phyloP scores from a whole-genome alignment of 2,329 filamentous ascomycete genomes.

The Chaetomiaceae sp. region DNA sequence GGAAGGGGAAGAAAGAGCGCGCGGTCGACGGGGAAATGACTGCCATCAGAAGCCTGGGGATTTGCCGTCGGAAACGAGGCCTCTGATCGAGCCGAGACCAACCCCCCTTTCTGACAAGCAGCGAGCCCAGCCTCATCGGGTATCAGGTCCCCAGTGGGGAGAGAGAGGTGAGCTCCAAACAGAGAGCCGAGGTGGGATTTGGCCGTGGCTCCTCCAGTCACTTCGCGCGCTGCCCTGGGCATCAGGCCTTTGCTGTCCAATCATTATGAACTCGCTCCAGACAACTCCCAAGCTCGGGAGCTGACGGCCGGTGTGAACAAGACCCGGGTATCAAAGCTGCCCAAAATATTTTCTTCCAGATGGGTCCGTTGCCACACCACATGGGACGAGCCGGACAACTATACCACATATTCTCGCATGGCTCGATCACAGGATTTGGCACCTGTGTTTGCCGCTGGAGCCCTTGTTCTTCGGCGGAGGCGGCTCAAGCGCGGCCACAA shows the following conservation, averaged over 20 bases:
- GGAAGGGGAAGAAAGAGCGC: constrained; percentile 17
- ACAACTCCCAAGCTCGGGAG: neutral
- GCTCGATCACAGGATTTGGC: constrained; percentile 59
- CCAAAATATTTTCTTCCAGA: constrained; percentile 12
- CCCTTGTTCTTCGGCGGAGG: constrained; percentile 74
- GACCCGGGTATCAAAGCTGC: constrained; percentile 12
- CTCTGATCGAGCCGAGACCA: constrained; percentile 1
- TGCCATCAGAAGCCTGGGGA: constrained; percentile 11
- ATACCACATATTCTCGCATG: constrained; percentile 26
- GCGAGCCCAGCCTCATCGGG: neutral
- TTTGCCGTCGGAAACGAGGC: too few species aligned
- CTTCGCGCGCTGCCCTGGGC: neutral
- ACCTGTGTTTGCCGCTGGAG: constrained; percentile 46
- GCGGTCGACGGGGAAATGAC: constrained; percentile 11
- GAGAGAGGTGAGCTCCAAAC: neutral
- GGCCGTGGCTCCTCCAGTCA: neutral
- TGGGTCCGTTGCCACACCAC: neutral
- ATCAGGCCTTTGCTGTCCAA: neutral
- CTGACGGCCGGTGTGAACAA: neutral
- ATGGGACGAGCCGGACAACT: constrained; percentile 6
- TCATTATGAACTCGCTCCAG: neutral
- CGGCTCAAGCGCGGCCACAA: constrained; percentile 90
- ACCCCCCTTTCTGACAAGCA: neutral
- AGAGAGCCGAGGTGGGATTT: neutral
- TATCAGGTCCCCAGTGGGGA: neutral